Conservation (phyloP, 2,329 filamentous ascomycete genomes). For the Verticillium zaregamsianum region DNA sequence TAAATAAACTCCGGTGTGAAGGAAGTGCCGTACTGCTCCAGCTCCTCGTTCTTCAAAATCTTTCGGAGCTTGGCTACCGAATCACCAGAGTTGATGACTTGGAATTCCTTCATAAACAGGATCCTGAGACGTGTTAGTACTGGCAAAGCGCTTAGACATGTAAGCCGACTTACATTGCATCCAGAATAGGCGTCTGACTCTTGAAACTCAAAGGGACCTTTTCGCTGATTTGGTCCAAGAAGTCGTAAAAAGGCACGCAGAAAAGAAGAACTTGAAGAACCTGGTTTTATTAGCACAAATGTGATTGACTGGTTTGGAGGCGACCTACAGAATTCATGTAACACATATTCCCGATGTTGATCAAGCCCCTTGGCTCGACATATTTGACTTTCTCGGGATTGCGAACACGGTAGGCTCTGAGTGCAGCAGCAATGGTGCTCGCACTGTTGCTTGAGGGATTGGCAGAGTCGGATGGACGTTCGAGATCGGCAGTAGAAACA, state of each 20-base stretch:
- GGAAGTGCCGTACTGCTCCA: slow-evolving; percentile 86
- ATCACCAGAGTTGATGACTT: slow-evolving; percentile 73
- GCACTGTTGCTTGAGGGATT: neutral
- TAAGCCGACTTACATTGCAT: slow-evolving; percentile 72
- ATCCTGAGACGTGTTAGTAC: slow-evolving; percentile 55
- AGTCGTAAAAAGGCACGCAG: slow-evolving; percentile 91
- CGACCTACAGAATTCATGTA: slow-evolving; percentile 96
- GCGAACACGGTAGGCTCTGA: slow-evolving; percentile 68
- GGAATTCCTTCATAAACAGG: slow-evolving; percentile 93
- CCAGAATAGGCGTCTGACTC: slow-evolving; percentile 86
- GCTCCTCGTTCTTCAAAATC: slow-evolving; percentile 73
- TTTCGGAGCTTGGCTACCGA: slow-evolving; percentile 70
- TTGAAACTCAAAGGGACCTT: slow-evolving; percentile 88
- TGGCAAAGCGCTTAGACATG: neutral
- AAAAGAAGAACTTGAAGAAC: slow-evolving; percentile 94
- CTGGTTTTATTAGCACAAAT: slow-evolving; percentile 36
- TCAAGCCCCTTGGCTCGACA: slow-evolving; percentile 85
- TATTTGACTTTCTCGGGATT: slow-evolving; percentile 68
- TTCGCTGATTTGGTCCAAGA: slow-evolving; percentile 81
- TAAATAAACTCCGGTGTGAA: slow-evolving; percentile 96
- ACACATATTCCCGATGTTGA: slow-evolving; percentile 98
- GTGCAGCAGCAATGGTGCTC: slow-evolving; percentile 69
- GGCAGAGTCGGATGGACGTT: neutral
- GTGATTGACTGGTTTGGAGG: neutral
- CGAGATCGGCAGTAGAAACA: neutral